Conservation (phyloP, 768 basidiomycete genomes). For the Leucocoprinus birnbaumii region DNA sequence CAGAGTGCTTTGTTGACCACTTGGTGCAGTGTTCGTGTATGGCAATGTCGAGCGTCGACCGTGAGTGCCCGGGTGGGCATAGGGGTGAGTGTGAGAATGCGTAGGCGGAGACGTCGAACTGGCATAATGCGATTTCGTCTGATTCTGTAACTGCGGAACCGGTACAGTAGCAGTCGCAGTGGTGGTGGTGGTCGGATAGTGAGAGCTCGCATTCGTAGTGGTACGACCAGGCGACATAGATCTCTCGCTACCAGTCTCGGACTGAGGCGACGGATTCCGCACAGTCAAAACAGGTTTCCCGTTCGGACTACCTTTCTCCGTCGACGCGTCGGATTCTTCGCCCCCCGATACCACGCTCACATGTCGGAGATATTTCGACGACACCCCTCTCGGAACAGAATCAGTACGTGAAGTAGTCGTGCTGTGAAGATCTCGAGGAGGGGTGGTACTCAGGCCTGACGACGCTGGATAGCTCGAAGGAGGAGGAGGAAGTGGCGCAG, state of each 20-base stretch:
- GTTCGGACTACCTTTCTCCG: background rate
- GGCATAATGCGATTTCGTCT: background rate
- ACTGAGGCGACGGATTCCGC: constrained; percentile 4
- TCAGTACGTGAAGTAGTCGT: background rate
- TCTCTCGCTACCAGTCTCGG: constrained; percentile 6
- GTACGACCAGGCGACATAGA: constrained; percentile 1
- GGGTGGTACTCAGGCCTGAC: background rate
- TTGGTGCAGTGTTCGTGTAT: constrained; percentile 23
- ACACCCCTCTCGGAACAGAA: background rate
- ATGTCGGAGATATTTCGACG: background rate
- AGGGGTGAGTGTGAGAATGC: no score
- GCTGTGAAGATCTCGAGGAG: background rate
- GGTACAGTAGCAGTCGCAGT: background rate
- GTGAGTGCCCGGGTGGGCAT: no score
- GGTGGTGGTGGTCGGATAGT: constrained; percentile 5
- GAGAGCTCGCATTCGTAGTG: no score
- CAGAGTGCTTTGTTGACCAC: constrained; percentile 17
- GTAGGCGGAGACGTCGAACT: background rate
- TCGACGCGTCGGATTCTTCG: background rate
- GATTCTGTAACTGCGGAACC: no score
- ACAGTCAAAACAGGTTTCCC: constrained; percentile 6
- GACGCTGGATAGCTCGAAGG: background rate
- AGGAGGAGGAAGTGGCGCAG: no score
- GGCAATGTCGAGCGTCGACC: constrained; percentile 1
- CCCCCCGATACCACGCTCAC: background rate